Evolutionary conservation across 805 yeast genomes (phyloP).

Genomic region (Hanseniaspora guilliermondii): DNA sequence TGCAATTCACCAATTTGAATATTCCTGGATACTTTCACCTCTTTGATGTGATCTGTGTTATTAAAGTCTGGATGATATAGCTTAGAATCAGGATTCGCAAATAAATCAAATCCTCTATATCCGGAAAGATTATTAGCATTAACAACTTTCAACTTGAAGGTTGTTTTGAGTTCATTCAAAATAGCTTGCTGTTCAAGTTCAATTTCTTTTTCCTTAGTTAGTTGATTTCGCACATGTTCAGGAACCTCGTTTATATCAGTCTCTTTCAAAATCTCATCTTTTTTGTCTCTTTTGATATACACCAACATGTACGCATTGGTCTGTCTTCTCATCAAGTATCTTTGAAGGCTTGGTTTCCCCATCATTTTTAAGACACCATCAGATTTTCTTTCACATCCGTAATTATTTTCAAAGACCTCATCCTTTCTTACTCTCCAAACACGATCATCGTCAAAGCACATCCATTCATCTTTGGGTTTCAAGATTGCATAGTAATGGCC

Average conservation of each 20-base stretch:
- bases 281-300: slow-evolving; percentile 56
- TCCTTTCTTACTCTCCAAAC: slow-evolving; percentile 75
- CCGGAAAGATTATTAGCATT: slow-evolving; percentile 42
- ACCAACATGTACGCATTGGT: slow-evolving; percentile 97
- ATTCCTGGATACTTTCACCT: slow-evolving; percentile 47
- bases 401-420: slow-evolving; percentile 86
- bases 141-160: slow-evolving; percentile 45
- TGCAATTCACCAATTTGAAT: slow-evolving; percentile 33
- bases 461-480: slow-evolving; percentile 75
- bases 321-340: slow-evolving; percentile 58
- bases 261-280: slow-evolving; percentile 47
- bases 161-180: slow-evolving; percentile 59
- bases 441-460: slow-evolving; percentile 85
- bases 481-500: slow-evolving; percentile 96
- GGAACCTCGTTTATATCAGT: slow-evolving; percentile 50
- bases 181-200: slow-evolving; percentile 43
- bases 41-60: slow-evolving; percentile 32
- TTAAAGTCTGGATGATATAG: slow-evolving; percentile 41
- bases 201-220: slow-evolving; percentile 51
- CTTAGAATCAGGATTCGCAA: slow-evolving; percentile 43
- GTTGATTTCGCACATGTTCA: slow-evolving; percentile 48
- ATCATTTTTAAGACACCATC: slow-evolving; percentile 38
- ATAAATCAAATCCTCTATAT: slow-evolving; percentile 65
- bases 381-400: slow-evolving; percentile 59
- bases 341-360: slow-evolving; percentile 49